phyloP scores from a whole-genome alignment of 2,329 filamentous ascomycete genomes.

The Penicillium sp. region DNA sequence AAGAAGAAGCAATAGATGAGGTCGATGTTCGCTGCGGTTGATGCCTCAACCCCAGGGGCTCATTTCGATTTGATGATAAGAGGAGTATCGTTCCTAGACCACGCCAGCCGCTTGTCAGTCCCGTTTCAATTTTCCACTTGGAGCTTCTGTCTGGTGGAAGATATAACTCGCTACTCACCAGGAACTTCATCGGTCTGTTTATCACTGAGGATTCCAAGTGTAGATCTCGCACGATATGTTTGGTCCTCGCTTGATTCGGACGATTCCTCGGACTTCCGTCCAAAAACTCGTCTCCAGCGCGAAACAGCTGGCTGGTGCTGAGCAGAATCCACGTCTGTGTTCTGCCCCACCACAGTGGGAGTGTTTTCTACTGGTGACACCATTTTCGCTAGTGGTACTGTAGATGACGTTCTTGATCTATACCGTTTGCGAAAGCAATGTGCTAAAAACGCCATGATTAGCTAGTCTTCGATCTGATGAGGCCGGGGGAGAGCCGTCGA shows the following conservation, averaged over 20 bases:
- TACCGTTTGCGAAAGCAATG: background rate
- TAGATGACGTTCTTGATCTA: background rate
- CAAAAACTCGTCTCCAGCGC: conserved; percentile 24
- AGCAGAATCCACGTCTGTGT: background rate
- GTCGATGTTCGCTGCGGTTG: conserved; percentile 59
- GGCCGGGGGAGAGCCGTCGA: background rate
- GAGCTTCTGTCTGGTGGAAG: background rate
- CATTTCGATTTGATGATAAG: conserved; percentile 58
- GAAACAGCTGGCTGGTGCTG: background rate
- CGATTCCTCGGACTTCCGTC: conserved; percentile 3
- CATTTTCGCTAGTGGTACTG: conserved; percentile 3
- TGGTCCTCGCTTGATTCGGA: conserved; percentile 14
- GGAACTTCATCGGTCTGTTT: conserved; percentile 79
- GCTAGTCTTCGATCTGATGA: background rate
- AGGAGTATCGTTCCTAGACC: conserved; percentile 58
- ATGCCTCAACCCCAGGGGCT: conserved; percentile 59
- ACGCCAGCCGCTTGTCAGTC: background rate
- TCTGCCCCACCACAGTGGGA: conserved; percentile 1
- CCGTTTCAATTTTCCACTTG: background rate
- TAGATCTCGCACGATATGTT: conserved; percentile 48
- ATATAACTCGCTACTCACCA: conserved; percentile 50
- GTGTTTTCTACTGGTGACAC: conserved; percentile 1
- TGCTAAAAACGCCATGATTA: conserved; percentile 1
- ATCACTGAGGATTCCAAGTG: conserved; percentile 79
- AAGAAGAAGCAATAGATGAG: conserved; percentile 52